A percentile compares a stretch with the other conserved stretches of the same genome.
Evolutionary conservation across 345 rosid genomes (phyloP).

Genomic region (Ceriops tagal): DNA sequence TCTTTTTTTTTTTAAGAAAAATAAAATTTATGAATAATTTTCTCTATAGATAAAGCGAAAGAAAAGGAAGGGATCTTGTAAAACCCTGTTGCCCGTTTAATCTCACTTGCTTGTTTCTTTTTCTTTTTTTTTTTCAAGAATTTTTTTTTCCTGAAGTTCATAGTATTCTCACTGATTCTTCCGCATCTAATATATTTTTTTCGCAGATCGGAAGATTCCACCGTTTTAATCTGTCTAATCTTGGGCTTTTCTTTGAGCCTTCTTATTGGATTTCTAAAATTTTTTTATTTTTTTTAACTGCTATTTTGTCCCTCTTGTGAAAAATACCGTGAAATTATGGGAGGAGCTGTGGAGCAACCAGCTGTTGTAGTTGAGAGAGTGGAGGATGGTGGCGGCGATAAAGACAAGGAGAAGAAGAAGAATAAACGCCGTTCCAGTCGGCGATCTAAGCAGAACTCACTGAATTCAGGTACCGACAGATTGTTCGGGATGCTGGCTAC

Average conservation of each 20-base stretch:
- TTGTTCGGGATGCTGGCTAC: neutral
- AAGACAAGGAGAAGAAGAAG: conserved; percentile 65
- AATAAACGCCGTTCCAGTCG: conserved; percentile 61
- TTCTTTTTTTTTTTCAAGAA: neutral
- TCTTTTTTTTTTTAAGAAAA: neutral
- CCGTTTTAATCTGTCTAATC: conserved; percentile 22
- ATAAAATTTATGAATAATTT: no score
- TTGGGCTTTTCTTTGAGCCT: conserved; percentile 7
- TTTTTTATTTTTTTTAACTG: neutral
- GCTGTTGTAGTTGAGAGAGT: conserved; percentile 34
- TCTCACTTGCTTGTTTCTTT: neutral
- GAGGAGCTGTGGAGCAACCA: conserved; percentile 37
- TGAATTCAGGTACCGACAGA: conserved; percentile 14
- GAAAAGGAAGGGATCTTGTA: conserved; percentile 1
- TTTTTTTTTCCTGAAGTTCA: neutral
- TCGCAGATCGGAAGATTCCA: conserved; percentile 48
- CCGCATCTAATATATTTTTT: conserved; percentile 40
- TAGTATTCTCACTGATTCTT: conserved; percentile 22
- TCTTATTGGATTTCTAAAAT: neutral
- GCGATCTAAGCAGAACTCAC: conserved; percentile 56
- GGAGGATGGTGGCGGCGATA: conserved; percentile 49
- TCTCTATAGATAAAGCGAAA: neutral
- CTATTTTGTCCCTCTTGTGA: neutral
- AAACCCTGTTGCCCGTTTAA: conserved; percentile 21
- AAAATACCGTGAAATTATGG: conserved; percentile 31